Percentiles rank a stretch among this genome's conserved stretches.
Evolutionary conservation across 2,329 filamentous ascomycete genomes (phyloP).

Genomic region (Trichoderma sp.): DNA sequence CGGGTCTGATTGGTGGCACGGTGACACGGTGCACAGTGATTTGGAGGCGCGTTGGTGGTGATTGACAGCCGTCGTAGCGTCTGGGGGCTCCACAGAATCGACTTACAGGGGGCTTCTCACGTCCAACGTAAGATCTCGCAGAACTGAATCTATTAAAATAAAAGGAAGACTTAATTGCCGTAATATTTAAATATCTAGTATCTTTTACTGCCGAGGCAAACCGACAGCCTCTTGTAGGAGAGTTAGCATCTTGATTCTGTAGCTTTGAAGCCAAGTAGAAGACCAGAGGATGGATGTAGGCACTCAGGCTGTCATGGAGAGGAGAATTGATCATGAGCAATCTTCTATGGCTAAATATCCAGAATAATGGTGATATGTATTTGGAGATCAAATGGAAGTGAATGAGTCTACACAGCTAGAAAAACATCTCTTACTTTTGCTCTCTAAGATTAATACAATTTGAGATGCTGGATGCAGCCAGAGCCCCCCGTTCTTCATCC

Average conservation of each 20-base stretch:
- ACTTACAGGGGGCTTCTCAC: not conserved
- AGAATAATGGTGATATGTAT: accelerated
- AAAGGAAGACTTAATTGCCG: not conserved
- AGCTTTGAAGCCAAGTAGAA: not conserved
- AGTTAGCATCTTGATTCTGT: not conserved
- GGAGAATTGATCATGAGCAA: no score
- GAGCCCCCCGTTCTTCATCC: not conserved
- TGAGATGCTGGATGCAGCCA: not conserved
- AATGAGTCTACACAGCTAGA: no score
- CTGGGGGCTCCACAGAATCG: not conserved
- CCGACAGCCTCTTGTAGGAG: accelerated
- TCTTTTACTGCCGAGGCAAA: not conserved
- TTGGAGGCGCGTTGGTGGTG: not conserved
- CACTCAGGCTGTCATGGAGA: not conserved
- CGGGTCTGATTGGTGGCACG: not conserved
- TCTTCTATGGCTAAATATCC: no score
- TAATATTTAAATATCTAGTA: no score
- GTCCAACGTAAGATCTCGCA: not conserved
- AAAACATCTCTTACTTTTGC: not conserved
- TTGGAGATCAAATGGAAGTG: no score
- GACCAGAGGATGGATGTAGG: no score
- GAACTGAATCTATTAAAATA: not conserved
- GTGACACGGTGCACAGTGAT: not conserved
- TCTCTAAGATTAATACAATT: not conserved
- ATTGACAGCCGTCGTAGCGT: not conserved